These are phyloP conservation scores for Rutstroemia sp. DNA, from an alignment of 2,329 filamentous ascomycete genomes.

Conservation along the genomic window DNA sequence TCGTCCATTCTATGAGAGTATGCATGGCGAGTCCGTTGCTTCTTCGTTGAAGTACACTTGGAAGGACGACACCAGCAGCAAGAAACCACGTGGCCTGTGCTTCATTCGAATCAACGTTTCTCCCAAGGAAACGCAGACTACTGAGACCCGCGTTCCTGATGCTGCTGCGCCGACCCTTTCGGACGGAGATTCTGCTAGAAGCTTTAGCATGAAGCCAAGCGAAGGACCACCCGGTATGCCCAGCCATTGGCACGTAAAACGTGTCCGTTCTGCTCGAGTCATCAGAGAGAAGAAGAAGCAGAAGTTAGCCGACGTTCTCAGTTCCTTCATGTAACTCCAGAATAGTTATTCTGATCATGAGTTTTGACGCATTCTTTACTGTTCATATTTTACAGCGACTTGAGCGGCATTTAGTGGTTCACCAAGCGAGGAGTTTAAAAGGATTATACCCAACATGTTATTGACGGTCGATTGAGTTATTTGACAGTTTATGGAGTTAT, in stretches of 20 bases:
- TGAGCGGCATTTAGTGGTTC: background rate
- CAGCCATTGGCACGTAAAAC: background rate
- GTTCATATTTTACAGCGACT: background rate
- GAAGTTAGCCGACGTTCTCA: background rate
- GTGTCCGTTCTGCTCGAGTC: background rate
- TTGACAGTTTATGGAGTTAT: background rate
- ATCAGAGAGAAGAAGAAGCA: background rate
- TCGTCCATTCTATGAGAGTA: background rate
- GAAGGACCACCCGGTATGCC: background rate
- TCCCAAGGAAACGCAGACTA: background rate
- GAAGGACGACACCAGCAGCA: background rate
- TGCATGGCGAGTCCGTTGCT: background rate
- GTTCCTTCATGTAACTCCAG: background rate
- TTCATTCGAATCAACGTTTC: background rate
- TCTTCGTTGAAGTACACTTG: background rate
- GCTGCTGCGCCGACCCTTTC: background rate
- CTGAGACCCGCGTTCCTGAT: background rate
- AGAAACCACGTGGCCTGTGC: background rate
- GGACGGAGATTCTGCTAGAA: background rate
- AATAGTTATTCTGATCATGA: background rate
- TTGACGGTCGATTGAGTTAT: background rate
- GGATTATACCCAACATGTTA: background rate
- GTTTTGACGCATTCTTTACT: background rate
- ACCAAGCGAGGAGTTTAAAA: background rate
- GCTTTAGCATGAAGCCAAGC: background rate